Evolutionary conservation across 768 basidiomycete genomes (phyloP).

Genomic region (Serendipita sp.): DNA sequence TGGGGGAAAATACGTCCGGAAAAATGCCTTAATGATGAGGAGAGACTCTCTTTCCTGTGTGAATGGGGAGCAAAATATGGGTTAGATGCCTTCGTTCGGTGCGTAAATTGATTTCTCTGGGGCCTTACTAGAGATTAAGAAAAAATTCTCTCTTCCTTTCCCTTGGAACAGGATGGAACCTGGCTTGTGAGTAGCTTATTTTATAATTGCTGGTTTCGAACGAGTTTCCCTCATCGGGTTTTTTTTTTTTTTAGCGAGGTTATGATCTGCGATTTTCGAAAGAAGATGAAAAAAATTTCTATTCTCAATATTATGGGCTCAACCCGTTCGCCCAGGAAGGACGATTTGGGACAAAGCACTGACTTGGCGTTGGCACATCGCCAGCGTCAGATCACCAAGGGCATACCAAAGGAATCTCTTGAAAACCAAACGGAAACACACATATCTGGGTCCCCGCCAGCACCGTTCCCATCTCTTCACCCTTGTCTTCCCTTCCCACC

Average conservation of each 20-base stretch:
- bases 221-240: neutral
- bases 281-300: neutral
- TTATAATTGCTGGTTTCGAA: neutral
- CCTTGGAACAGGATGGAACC: neutral
- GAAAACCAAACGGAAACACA: neutral
- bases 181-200: neutral
- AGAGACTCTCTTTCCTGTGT: slow-evolving; percentile 20
- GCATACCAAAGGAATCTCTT: neutral
- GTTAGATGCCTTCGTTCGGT: slow-evolving; percentile 23
- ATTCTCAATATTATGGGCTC: neutral
- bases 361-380: neutral
- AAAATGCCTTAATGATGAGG: slow-evolving; percentile 16
- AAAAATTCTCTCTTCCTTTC: neutral
- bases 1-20: slow-evolving; percentile 16
- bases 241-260: neutral
- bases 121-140: too few relatives aligned
- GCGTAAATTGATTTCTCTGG: neutral
- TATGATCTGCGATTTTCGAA: neutral
- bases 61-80: slow-evolving; percentile 20
- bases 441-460: neutral
- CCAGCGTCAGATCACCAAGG: neutral
- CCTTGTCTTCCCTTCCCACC: too few relatives aligned
- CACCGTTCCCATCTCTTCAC: neutral
- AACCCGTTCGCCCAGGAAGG: neutral
- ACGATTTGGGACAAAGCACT: neutral